Evolutionary conservation across 2,329 filamentous ascomycete species (phyloP).

Genomic region (Microdochium bolleyi): DNA sequence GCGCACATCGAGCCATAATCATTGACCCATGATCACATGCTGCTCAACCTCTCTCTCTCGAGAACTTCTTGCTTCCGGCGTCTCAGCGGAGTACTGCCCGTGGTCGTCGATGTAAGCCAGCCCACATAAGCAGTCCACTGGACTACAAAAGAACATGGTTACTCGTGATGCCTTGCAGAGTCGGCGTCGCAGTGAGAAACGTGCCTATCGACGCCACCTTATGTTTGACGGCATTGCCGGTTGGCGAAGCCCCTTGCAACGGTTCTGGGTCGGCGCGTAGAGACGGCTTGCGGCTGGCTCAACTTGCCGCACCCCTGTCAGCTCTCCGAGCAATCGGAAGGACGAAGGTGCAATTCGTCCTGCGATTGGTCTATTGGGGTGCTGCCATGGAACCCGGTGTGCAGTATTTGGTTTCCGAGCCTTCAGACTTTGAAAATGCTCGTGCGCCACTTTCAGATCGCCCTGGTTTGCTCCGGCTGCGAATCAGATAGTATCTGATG

Average conservation of each 20-base stretch:
- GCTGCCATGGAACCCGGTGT: conserved; percentile 6
- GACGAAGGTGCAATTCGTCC: conserved; percentile 22
- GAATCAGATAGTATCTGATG: neutral
- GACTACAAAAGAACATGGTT: neutral
- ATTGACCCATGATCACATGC: too few relatives aligned
- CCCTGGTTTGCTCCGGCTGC: neutral
- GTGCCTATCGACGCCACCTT: neutral
- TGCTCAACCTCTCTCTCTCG: too few relatives aligned
- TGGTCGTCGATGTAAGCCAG: too few relatives aligned
- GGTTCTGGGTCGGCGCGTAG: conserved; percentile 40
- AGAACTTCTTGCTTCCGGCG: too few relatives aligned
- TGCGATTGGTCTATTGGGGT: conserved; percentile 30
- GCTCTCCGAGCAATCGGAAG: conserved; percentile 38
- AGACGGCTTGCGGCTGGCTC: conserved; percentile 37
- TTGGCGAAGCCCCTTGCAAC: conserved; percentile 28
- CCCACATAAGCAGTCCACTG: too few relatives aligned
- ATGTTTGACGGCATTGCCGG: conserved; percentile 4
- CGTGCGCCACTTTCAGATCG: neutral
- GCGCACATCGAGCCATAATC: too few relatives aligned
- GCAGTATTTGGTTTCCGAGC: neutral
- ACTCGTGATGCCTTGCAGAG: neutral
- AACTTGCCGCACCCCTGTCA: conserved; percentile 28
- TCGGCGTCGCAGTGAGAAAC: neutral
- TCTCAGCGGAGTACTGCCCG: too few relatives aligned
- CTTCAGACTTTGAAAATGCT: neutral